Base-by-base conservation (phyloP, 345 rosid species). In the Gossypium australe region DNA sequence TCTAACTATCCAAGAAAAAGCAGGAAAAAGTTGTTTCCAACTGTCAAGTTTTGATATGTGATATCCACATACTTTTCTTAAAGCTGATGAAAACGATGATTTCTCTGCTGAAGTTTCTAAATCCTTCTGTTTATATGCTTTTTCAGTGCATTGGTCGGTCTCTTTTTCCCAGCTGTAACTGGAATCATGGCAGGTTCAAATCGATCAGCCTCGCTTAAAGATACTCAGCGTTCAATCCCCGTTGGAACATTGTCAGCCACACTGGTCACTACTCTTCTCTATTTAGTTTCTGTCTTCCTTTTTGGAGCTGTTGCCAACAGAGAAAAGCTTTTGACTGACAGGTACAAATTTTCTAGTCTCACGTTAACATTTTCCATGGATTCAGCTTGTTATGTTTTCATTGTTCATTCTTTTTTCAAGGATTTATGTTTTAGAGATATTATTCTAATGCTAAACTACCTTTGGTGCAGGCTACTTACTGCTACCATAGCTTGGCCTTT, bases 141-240 rank as follows among this genome's bases (percentile, higher is more conserved):
- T 10, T 51, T 51, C 73, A 70, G 60, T 52, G 73, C 73, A 9
- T 75, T 96, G 91, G 98, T 96, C 69, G 98, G 99, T 79, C 94
- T 96, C 73, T 96, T 93, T 85, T 96, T 96, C 82, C 99, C 99
- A 77, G 98, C 99, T 67, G 99, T 95, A 66, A 95, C 99, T 9
- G 99, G 98, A 80, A 93, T 95, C 71, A 92, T 96, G 99, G 97
- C 99, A 27, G 98, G 99, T 62, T 96, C 98, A 71, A 96, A 96
- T 83, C 87, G 99, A 83, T 96, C 98, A 75, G 92, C 97, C 29
- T 90, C 95, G 47, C 88, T 96, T 57, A 93, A 90, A 82, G 99
- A 96, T 77, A 96, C 99, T 7, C 99, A 96, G 77, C 94, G 86
- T 58, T 96, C 99, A 74, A 96, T 96, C 77, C 98, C 99, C 1